Evolutionary conservation across 1,284 basidiomycete species (phyloP).

Genomic region (Ceratobasidium theobromae): DNA sequence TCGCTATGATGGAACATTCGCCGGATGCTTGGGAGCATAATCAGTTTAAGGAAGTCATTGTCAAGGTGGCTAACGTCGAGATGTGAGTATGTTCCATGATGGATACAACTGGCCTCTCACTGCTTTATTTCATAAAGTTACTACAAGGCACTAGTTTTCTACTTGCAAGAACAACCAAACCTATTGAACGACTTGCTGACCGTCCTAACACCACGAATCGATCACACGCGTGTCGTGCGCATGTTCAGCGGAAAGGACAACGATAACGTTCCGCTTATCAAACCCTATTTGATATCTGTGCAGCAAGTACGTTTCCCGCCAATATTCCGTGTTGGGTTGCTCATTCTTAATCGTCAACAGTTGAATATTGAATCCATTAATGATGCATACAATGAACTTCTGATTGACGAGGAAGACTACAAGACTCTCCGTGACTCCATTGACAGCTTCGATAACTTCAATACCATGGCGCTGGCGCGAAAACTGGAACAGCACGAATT

Average conservation of each 20-base stretch:
- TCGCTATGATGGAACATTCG: constrained; percentile 97
- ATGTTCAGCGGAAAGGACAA: constrained; percentile 86
- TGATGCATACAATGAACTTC: constrained; percentile 93
- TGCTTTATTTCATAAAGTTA: constrained; percentile 53
- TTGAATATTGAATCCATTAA: constrained; percentile 97
- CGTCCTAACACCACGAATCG: constrained; percentile 89
- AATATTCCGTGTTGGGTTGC: neutral
- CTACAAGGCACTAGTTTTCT: constrained; percentile 86
- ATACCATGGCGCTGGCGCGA: constrained; percentile 84
- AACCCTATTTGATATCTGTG: constrained; percentile 94
- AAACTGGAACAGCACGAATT: constrained; percentile 89
- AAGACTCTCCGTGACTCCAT: constrained; percentile 95
- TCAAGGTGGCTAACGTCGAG: constrained; percentile 96
- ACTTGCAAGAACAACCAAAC: constrained; percentile 90
- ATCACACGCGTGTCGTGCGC: constrained; percentile 91
- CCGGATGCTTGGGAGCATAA: constrained; percentile 99
- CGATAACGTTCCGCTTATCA: constrained; percentile 93
- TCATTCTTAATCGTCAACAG: constrained; percentile 45
- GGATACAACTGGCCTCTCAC: constrained; percentile 4
- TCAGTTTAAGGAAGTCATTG: constrained; percentile 95
- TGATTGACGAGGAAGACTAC: constrained; percentile 99
- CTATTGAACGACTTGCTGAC: constrained; percentile 92
- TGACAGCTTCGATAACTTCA: constrained; percentile 98
- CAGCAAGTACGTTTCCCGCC: constrained; percentile 68
- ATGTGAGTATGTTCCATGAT: constrained; percentile 60